Evolutionary conservation across 1,139 yeast genomes (phyloP), one percentile per base, ranked within the genome.

Genomic region (Candida sp.): DNA sequence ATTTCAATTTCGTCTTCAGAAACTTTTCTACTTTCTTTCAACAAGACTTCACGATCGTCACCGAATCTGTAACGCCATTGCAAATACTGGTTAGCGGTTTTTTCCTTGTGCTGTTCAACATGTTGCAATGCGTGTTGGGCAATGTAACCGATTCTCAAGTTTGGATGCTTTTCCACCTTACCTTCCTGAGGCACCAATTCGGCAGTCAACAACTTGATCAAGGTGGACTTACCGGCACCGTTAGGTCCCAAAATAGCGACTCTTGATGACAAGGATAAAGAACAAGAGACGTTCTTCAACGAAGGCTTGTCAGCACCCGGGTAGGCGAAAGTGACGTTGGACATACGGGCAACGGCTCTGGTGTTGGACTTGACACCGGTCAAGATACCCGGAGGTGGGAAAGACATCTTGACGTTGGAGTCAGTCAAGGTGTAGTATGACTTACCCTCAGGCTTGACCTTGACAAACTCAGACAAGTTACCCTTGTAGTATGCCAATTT

Each of bases 51-150:
- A 72, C 98, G 91, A 73, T 94, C 99, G 69, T 94, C 99, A 69
- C 99, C 99, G 63, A 92, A 90, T 69, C 90, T 85, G 72, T 93
- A 94, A 76, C 99, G 87, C 99, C 99, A 94, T 77, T 94, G 99
- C 68, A 94, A 80, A 70, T 94, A 94, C 75, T 94, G 98, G 67
- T 92, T 93, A 41, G 99, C 97, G 12, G 98, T 94, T 77, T 92
- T 92, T 70, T 94, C 99, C 73, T 93, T 91, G 75, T 94, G 99
- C 72, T 88, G 88, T 70, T 94, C 96, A 55, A 94, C 98, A 67
- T 94, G 98, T 73, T 92, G 97, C 66, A 94, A 82, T 30, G 99
- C 98, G 63, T 94, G 98, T 78, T 94, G 99, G 25, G 98, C 98
- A 78, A 94, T 94, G 75, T 94, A 94, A 56, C 98, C 99, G 65